A percentile compares a stretch with the other conserved stretches of the same genome.
These are phyloP conservation scores for Vitis hybrid DNA, from an alignment of 177 flowering plant species.

Conservation along the genomic window DNA sequence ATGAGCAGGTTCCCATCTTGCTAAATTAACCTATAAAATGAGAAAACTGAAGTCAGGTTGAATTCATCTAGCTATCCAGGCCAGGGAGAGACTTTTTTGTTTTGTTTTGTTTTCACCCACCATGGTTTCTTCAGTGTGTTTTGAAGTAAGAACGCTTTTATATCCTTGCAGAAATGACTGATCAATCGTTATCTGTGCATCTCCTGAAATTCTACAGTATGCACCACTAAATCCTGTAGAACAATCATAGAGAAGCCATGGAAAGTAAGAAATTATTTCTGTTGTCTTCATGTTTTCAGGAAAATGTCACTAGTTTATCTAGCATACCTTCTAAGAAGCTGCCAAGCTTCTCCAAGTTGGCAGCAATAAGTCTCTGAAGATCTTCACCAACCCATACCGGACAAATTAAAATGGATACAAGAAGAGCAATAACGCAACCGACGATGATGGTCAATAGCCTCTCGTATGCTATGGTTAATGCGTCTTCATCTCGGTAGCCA, in stretches of 20 bases:
- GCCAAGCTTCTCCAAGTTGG: slow-evolving; percentile 27
- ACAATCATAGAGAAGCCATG: not conserved
- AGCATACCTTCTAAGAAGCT: slow-evolving; percentile 25
- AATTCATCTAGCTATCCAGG: not conserved
- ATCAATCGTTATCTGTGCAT: not conserved
- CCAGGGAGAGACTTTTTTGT: too few relatives aligned
- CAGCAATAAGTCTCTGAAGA: slow-evolving; percentile 25
- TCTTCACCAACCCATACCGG: slow-evolving; percentile 38
- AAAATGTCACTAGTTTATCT: not conserved
- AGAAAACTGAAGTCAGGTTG: not conserved
- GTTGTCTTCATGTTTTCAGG: not conserved
- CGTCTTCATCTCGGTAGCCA: slow-evolving; percentile 24
- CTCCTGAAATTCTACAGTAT: slow-evolving; percentile 5
- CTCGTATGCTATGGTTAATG: slow-evolving; percentile 14
- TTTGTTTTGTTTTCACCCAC: not conserved
- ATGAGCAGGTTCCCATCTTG: slow-evolving; percentile 23
- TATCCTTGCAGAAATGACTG: slow-evolving; percentile 12
- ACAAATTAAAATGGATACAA: slow-evolving; percentile 20
- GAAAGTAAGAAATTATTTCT: not conserved
- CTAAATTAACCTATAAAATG: slow-evolving; percentile 21
- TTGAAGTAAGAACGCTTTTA: slow-evolving; percentile 20
- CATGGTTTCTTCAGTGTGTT: slow-evolving; percentile 19
- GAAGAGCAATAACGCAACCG: slow-evolving; percentile 15
- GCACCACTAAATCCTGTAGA: slow-evolving; percentile 23
- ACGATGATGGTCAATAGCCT: slow-evolving; percentile 24